Evolutionary conservation across 108 stramenopile species (phyloP), one percentile per base, ranked within the genome.

Genomic region (Nitzschia sp.): DNA sequence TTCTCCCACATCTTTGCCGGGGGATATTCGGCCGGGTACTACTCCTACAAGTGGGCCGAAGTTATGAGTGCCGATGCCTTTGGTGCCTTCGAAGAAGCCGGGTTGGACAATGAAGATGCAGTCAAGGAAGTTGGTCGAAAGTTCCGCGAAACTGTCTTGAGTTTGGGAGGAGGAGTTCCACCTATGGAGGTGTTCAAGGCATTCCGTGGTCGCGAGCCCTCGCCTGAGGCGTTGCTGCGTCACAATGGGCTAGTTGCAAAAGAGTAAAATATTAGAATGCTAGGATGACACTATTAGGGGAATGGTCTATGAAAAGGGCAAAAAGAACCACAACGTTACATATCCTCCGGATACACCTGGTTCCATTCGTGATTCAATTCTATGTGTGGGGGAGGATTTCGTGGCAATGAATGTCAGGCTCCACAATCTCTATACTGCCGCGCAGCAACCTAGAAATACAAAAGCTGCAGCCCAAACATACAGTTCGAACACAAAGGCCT

Each of bases 51-150:
- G 70, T 99, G 95, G 95, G 97, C 98, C 8, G 97, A 98, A 83
- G 81, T 99, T 21, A 96, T 99, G 96, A 79, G 81, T 57, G 96
- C 97, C 1, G 97, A 99, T 76, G 98, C 97, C 10, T 99, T 98
- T 72, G 92, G 86, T 24, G 97, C 97, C 14, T 98, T 99, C 70
- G 97, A 99, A 67, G 98, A 99, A 60, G 97, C 88, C 43, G 97
- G 97, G 39, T 80, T 98, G 39, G 97, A 97, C 60, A 94, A 98
- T 57, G 92, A 97, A 73, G 94, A 94, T 65, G 93, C 72, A 40
- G 87, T 97, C 19, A 75, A 73, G 51, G 73, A 73, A 26, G 86
- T 96, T 42, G 97, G 97, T 46, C 62, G 57, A 54, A 80, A 74
- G 41, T 99, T 99, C 94, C 78, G 96, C 8, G 93, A 98, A 25